These are phyloP conservation scores for Colletotrichum somersetense DNA, from an alignment of 2,329 filamentous ascomycete genomes.

Conservation along the genomic window DNA sequence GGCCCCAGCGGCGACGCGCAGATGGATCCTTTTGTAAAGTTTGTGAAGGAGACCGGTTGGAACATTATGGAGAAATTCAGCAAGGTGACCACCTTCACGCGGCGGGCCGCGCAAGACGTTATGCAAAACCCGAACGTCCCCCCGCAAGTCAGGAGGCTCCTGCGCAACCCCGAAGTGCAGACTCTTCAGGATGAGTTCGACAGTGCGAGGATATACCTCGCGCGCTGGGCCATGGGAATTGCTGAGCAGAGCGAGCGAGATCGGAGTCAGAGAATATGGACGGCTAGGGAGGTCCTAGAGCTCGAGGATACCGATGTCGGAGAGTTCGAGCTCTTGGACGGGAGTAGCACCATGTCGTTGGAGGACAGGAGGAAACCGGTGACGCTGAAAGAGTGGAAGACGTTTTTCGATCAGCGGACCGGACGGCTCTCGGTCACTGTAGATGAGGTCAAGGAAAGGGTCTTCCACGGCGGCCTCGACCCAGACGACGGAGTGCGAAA, in stretches of 20 bases:
- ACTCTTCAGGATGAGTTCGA: slow-evolving; percentile 97
- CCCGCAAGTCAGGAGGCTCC: slow-evolving; percentile 84
- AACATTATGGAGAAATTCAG: slow-evolving; percentile 96
- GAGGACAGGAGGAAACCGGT: slow-evolving; percentile 83
- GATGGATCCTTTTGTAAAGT: slow-evolving; percentile 95
- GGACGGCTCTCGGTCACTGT: slow-evolving; percentile 83
- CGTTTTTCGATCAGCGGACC: slow-evolving; percentile 82
- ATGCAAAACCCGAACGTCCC: slow-evolving; percentile 92
- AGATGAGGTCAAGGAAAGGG: slow-evolving; percentile 95
- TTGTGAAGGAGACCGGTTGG: slow-evolving; percentile 95
- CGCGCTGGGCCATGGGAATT: slow-evolving; percentile 98
- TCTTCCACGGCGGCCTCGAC: slow-evolving; percentile 94
- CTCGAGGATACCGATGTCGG: slow-evolving; percentile 95
- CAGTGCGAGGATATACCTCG: slow-evolving; percentile 92
- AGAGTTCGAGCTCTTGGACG: slow-evolving; percentile 94
- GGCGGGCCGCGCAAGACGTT: slow-evolving; percentile 90
- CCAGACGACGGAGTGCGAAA: slow-evolving; percentile 92
- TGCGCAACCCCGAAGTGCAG: slow-evolving; percentile 94
- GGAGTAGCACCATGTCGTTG: slow-evolving; percentile 78
- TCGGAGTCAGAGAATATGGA: slow-evolving; percentile 89
- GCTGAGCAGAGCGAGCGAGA: slow-evolving; percentile 96
- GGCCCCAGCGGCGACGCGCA: slow-evolving; percentile 70
- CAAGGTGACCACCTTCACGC: slow-evolving; percentile 95
- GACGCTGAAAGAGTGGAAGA: slow-evolving; percentile 88
- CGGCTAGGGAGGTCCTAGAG: slow-evolving; percentile 89